Evolutionary conservation across 2,329 filamentous ascomycete genomes (phyloP).

Genomic region (Colletotrichum agaves): DNA sequence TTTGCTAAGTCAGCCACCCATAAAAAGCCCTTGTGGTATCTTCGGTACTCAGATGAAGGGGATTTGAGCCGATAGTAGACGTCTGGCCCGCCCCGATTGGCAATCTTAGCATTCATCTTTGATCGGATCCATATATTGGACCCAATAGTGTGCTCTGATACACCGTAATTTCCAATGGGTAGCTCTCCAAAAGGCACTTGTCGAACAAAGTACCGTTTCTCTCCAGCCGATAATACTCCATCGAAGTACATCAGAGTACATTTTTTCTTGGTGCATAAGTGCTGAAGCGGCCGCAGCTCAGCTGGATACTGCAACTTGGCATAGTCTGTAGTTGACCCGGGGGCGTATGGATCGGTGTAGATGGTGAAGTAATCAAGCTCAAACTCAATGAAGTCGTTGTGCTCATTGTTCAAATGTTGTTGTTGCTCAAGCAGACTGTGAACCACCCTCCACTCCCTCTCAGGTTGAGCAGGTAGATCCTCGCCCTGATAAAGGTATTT

Average conservation of each 20-base stretch:
- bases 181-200: slow-evolving; percentile 66
- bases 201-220: slow-evolving; percentile 60
- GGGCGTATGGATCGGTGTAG: slow-evolving; percentile 55
- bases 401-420: slow-evolving; percentile 32
- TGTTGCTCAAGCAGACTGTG: slow-evolving; percentile 42
- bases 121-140: slow-evolving; percentile 74
- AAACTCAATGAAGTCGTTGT: slow-evolving; percentile 56
- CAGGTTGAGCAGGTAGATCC: slow-evolving; percentile 39
- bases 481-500: slow-evolving; percentile 41
- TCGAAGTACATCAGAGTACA: slow-evolving; percentile 65
- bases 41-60: slow-evolving; percentile 67
- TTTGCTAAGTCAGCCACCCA: slow-evolving; percentile 80
- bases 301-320: slow-evolving; percentile 39
- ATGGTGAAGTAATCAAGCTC: slow-evolving; percentile 68
- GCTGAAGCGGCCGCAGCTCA: slow-evolving; percentile 67
- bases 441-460: slow-evolving; percentile 47
- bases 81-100: slow-evolving; percentile 17
- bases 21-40: slow-evolving; percentile 71
- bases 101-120: slow-evolving; percentile 47
- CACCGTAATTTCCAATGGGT: slow-evolving; percentile 74
- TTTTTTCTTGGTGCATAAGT: slow-evolving; percentile 52
- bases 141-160: slow-evolving; percentile 56
- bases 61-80: slow-evolving; percentile 74
- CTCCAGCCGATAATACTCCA: slow-evolving; percentile 64
- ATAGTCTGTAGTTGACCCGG: slow-evolving; percentile 32